Percentiles rank a stretch among this genome's conserved stretches.
These are phyloP conservation scores for Tolypocladium paradoxum DNA, from an alignment of 2,329 filamentous ascomycete genomes.

Conservation along the genomic window DNA sequence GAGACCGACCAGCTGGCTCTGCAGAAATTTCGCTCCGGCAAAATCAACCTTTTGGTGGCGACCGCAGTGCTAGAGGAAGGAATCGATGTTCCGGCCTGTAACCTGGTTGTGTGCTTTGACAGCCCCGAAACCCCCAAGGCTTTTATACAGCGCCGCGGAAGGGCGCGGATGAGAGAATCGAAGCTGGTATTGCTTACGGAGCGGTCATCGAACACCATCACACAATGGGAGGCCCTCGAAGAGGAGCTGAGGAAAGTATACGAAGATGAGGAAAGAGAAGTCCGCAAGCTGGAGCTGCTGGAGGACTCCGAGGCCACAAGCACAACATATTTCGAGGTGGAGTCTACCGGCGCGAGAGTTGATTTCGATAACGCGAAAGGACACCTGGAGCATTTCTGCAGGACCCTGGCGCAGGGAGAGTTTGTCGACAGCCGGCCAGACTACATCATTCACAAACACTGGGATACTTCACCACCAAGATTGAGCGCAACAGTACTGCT, in stretches of 20 bases:
- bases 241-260: constrained; percentile 61
- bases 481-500: constrained; percentile 55
- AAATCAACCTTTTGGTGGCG: constrained; percentile 46
- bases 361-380: constrained; percentile 61
- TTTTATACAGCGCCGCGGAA: constrained; percentile 46
- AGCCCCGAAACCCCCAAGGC: constrained; percentile 38
- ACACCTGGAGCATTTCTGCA: constrained; percentile 80
- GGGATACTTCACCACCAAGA: constrained; percentile 13
- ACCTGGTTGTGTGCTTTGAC: constrained; percentile 49
- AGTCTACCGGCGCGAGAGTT: constrained; percentile 48
- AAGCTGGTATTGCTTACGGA: constrained; percentile 36
- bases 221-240: constrained; percentile 58
- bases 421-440: constrained; percentile 58
- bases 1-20: constrained; percentile 21
- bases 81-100: constrained; percentile 55
- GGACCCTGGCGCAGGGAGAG: constrained; percentile 41
- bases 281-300: constrained; percentile 30
- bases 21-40: constrained; percentile 41
- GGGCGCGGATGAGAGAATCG: constrained; percentile 40
- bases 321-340: constrained; percentile 21
- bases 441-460: constrained; percentile 44
- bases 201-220: constrained; percentile 11
- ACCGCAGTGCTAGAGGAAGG: constrained; percentile 59
- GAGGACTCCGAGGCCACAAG: constrained; percentile 30
- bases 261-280: constrained; percentile 48